Percentiles rank a stretch among this genome's conserved stretches.
Conservation (phyloP, 106 monocot genomes). For the Alisma plantagoaquatica region DNA sequence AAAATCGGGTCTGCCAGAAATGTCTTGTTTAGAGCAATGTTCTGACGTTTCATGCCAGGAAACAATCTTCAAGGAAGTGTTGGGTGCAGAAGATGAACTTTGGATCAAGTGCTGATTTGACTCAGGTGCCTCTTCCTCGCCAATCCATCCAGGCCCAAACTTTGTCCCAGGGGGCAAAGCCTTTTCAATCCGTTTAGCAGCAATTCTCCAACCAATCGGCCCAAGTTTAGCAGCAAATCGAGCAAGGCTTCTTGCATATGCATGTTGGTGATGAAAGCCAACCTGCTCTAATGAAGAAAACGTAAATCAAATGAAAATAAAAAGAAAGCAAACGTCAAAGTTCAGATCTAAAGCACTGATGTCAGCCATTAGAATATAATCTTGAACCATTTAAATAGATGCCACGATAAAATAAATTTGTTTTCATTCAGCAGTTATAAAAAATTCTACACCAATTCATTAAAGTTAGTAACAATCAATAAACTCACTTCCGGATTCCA, state of each 20-base stretch:
- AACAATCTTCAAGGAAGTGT: neutral
- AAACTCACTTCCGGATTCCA: too few species aligned
- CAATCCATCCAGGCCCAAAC: slow-evolving; percentile 78
- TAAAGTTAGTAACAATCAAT: too few species aligned
- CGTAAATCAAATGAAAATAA: too few species aligned
- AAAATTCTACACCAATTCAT: too few species aligned
- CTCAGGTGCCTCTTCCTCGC: slow-evolving; percentile 35
- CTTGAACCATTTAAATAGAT: too few species aligned
- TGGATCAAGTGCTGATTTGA: slow-evolving; percentile 11
- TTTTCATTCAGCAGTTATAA: too few species aligned
- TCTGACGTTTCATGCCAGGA: neutral
- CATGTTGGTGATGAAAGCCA: slow-evolving; percentile 51
- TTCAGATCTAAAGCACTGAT: neutral
- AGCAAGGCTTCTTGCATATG: slow-evolving; percentile 73
- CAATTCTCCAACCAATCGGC: slow-evolving; percentile 54
- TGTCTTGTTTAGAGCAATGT: neutral
- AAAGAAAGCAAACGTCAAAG: too few species aligned
- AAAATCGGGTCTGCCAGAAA: neutral
- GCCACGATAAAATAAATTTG: too few species aligned
- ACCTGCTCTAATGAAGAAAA: slow-evolving; percentile 21
- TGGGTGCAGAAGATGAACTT: slow-evolving; percentile 3
- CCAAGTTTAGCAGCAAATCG: too few species aligned
- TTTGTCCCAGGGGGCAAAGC: slow-evolving; percentile 53
- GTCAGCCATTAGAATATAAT: too few species aligned
- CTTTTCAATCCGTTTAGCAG: slow-evolving; percentile 43